Base-by-base conservation (phyloP, 2,329 filamentous ascomycete genomes). In the Phaeophleospora eucalypticola region DNA sequence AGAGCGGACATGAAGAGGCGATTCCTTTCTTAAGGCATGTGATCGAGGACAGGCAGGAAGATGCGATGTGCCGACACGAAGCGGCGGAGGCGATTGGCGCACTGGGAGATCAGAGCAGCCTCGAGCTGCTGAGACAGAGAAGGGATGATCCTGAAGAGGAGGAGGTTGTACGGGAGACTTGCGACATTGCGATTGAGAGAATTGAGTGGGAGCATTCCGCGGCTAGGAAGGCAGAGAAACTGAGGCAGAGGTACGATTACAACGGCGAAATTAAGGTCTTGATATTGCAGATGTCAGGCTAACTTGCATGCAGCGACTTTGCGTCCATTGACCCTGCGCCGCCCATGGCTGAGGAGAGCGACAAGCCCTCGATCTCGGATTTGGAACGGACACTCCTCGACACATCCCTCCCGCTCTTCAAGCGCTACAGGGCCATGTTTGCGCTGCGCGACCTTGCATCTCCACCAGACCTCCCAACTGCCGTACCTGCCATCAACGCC, bases 391-490 rank as follows among this genome's bases (percentile, higher is more conserved):
- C 80, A 18, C 76, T 98, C 44, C 82, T 97, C 68, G 84, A 97
- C 68, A 84, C 85, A 4, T 79, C 74, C 4, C 73, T 84, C 40
- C 87, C 89, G 18, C 80, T 98, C 10, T 98, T 98, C 76, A 75
- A 89, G 65, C 84, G 93, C 65, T 98, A 98, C 72, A 83, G 93
- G 62, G 91, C 93, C 67, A 98, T 98, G 93, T 98, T 98, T 65
- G 87, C 89, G 48, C 83, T 98, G 43, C 86, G 93, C 64, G 93
- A 98, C 69, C 83, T 98, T 43, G 89, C 90, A 17, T 96, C 90
- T 3, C 93, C 93, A 14, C 90, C 91, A 8, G 86, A 95, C 64
- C 82, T 94, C 36, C 87, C 89, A 2, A 95, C 90, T 2, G 90
- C 91, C 4, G 80, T 89, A 14, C 85, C 87, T n/a, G 91, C 93